Evolutionary conservation across 768 basidiomycete species (phyloP), one percentile per base, ranked within the genome.

Genomic region (Tricholoma flavovirens): DNA sequence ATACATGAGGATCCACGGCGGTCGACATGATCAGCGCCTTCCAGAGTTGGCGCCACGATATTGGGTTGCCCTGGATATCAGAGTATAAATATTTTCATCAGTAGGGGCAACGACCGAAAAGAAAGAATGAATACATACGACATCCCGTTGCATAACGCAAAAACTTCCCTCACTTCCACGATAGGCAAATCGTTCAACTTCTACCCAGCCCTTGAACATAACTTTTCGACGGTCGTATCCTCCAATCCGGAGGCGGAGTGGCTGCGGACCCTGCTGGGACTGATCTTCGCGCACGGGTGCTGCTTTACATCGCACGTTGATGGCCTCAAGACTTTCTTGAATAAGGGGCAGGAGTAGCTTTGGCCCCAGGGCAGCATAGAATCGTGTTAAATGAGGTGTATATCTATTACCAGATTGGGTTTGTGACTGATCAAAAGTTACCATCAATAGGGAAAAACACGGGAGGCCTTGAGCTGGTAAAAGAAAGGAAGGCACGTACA

Each of bases 1-100:
- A 53, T 5, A 91, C 87, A 69, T 86, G 79, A 14, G 83, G 84
- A 51, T 77, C 78, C 9, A 92, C 74, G 1, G 64, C 64, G 0
- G 73, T 68, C 9, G 81, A 81, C 60, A 69, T 62, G 42, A 88
- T 79, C 43, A 88, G 61, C 6, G 72, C 74, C 64, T 84, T 88
- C 86, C 88, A 92, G 35, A 91, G 73, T 66, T 81, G 78, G 38
- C 88, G 74, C 90, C 89, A 91, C 42, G 83, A 86, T 50, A 90
- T 80, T 21, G 88, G 89, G 65, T 83, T 87, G 0, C 89, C 89
- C 86, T 90, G 52, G 1, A 56, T 53, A 15, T 17, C n/a, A 9
- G 8, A 5, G 8, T 7, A n/a, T n/a, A n/a, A n/a, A n/a, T n/a
- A 49, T 15, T 15, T 30, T 3, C n/a, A 30, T 49, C 7, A 17